Conservation (phyloP, 2,329 filamentous ascomycete species). For the Pseudogymnoascus sp. region DNA sequence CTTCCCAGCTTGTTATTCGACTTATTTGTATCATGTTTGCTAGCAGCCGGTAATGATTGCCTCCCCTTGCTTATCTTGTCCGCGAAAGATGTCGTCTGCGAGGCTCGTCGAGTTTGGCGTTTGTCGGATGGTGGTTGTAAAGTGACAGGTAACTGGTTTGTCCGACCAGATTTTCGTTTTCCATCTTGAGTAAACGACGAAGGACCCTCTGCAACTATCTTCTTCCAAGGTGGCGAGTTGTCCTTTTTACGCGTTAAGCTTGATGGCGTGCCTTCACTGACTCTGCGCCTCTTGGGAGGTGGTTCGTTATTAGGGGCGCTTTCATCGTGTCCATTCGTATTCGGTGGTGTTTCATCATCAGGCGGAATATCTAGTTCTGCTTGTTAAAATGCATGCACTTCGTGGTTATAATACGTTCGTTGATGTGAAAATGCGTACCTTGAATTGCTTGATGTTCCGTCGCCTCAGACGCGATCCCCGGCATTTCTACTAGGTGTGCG, state of each 20-base stretch:
- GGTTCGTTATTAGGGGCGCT: constrained; percentile 37
- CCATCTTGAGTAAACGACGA: constrained; percentile 75
- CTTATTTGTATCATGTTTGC: background rate
- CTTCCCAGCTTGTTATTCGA: constrained; percentile 6
- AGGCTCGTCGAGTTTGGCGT: constrained; percentile 43
- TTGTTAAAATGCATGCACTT: constrained; percentile 1
- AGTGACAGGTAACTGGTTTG: constrained; percentile 50
- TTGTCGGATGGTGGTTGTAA: constrained; percentile 43
- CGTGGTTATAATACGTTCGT: background rate
- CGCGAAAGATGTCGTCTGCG: constrained; percentile 28
- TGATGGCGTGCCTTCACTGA: constrained; percentile 40
- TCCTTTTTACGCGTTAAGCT: constrained; percentile 40
- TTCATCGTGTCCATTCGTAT: constrained; percentile 27
- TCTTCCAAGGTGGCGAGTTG: constrained; percentile 90
- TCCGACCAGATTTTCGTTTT: constrained; percentile 58
- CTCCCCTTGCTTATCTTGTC: constrained; percentile 1
- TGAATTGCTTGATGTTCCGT: constrained; percentile 26
- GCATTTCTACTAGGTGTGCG: constrained; percentile 28
- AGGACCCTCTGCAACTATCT: constrained; percentile 73
- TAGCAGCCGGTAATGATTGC: background rate
- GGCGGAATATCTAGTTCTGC: constrained; percentile 20
- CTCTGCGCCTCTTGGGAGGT: constrained; percentile 60
- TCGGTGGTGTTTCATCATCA: constrained; percentile 21
- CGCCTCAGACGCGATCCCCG: constrained; percentile 29
- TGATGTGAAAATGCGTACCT: constrained; percentile 18